Evolutionary conservation across 768 basidiomycete genomes (phyloP).

Genomic region (Royoungia palumana): DNA sequence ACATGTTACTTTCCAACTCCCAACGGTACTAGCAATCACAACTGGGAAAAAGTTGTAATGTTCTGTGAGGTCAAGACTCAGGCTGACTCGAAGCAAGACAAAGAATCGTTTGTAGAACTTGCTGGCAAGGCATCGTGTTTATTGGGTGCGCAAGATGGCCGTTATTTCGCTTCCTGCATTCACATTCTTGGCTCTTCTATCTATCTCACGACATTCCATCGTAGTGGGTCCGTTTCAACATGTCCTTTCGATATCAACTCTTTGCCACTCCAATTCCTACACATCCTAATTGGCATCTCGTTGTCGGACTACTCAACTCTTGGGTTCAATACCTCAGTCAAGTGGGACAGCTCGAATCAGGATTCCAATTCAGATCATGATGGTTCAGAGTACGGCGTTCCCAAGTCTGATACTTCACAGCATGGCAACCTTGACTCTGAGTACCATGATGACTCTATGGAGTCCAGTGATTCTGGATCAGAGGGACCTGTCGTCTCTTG

Average conservation of each 20-base stretch:
- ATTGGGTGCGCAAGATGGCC: background rate
- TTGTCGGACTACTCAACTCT: background rate
- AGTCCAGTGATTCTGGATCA: too few species aligned
- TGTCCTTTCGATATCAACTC: background rate
- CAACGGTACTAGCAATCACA: background rate
- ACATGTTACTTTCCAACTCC: background rate
- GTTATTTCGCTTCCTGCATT: background rate
- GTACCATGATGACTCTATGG: too few species aligned
- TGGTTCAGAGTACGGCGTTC: too few species aligned
- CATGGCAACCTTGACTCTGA: too few species aligned
- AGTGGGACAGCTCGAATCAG: too few species aligned
- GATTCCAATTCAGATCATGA: too few species aligned
- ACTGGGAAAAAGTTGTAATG: slow-evolving; percentile 1
- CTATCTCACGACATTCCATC: background rate
- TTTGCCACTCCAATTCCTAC: background rate
- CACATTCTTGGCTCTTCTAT: background rate
- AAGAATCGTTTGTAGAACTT: background rate
- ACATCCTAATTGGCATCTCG: background rate
- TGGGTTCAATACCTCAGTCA: background rate
- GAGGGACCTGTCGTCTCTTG: too few species aligned
- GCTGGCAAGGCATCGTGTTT: background rate
- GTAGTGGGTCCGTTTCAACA: background rate
- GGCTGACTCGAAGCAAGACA: background rate
- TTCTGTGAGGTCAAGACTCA: slow-evolving; percentile 5
- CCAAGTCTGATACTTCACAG: too few species aligned